Evolutionary conservation across 1,284 basidiomycete genomes (phyloP).

Genomic region (Trichosporon sp.): DNA sequence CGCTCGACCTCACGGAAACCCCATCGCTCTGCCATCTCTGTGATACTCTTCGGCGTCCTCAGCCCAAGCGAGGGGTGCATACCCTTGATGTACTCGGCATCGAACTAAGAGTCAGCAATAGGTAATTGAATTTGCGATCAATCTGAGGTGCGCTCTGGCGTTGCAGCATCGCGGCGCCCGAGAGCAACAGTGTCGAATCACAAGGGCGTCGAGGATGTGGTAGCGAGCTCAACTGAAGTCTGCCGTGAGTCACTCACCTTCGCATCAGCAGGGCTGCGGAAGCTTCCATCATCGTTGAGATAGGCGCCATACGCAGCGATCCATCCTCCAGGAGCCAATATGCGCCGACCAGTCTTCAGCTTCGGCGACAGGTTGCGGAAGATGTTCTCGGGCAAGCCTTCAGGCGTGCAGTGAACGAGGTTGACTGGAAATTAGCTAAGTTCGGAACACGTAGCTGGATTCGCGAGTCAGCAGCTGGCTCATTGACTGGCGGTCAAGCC

Average conservation of each 20-base stretch:
- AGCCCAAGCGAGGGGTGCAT: slow-evolving; percentile 28
- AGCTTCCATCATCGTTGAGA: slow-evolving; percentile 33
- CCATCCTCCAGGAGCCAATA: slow-evolving; percentile 24
- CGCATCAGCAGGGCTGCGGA: slow-evolving; percentile 28
- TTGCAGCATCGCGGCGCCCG: neutral
- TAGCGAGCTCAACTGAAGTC: no score
- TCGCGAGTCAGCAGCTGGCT: no score
- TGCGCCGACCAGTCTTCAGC: neutral
- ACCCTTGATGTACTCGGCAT: slow-evolving; percentile 26
- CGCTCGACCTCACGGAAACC: slow-evolving; percentile 30
- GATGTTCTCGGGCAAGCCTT: slow-evolving; percentile 28
- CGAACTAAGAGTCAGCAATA: slow-evolving; percentile 30
- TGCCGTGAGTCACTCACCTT: slow-evolving; percentile 30
- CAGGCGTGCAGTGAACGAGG: slow-evolving; percentile 36
- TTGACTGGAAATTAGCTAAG: slow-evolving; percentile 31
- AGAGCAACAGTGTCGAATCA: no score
- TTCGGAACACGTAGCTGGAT: no score
- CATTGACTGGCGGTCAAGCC: no score
- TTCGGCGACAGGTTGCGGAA: slow-evolving; percentile 31
- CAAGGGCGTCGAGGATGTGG: no score
- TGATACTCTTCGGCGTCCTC: slow-evolving; percentile 25
- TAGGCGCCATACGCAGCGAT: slow-evolving; percentile 37
- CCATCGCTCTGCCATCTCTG: slow-evolving; percentile 27
- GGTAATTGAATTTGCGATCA: no score
- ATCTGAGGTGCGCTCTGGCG: no score